Evolutionary conservation across 1,284 basidiomycete genomes (phyloP).

Genomic region (Apiotrichum gracile): DNA sequence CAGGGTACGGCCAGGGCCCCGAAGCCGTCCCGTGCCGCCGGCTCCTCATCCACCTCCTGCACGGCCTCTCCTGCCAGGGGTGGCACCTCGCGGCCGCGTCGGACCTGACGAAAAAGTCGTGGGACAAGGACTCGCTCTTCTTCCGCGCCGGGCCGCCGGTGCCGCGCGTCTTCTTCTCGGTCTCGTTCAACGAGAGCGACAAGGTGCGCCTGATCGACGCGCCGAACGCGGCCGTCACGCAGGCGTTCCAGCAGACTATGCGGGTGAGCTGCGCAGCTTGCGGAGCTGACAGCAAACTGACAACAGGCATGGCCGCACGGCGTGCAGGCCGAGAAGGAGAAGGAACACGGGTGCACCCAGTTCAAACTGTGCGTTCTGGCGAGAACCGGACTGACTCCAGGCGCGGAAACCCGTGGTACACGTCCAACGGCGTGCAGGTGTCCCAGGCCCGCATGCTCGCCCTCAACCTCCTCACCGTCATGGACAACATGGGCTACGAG

Average conservation of each 20-base stretch:
- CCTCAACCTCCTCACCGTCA: slow-evolving; percentile 24
- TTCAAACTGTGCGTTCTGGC: too few species aligned
- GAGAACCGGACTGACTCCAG: too few species aligned
- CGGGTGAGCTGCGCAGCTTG: slow-evolving; percentile 26
- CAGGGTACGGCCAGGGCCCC: slow-evolving; percentile 31
- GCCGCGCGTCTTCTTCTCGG: slow-evolving; percentile 30
- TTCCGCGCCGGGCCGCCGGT: slow-evolving; percentile 29
- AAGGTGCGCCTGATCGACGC: slow-evolving; percentile 43
- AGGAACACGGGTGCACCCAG: slow-evolving; percentile 31
- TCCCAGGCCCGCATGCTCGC: slow-evolving; percentile 23
- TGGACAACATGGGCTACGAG: slow-evolving; percentile 37
- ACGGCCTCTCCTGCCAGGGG: slow-evolving; percentile 21
- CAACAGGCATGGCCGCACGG: slow-evolving; percentile 31
- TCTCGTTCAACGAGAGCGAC: slow-evolving; percentile 38
- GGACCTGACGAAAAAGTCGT: slow-evolving; percentile 33
- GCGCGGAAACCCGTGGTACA: slow-evolving; percentile 35
- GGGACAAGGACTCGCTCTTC: slow-evolving; percentile 38
- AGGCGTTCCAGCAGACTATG: slow-evolving; percentile 28
- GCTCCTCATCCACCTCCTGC: slow-evolving; percentile 32
- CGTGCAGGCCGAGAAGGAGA: slow-evolving; percentile 31
- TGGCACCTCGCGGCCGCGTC: slow-evolving; percentile 31
- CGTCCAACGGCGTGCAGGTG: slow-evolving; percentile 24
- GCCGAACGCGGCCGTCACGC: slow-evolving; percentile 22
- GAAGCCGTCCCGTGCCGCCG: slow-evolving; percentile 34
- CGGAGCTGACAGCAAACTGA: too few species aligned